Percentiles rank a stretch among this genome's conserved stretches.
Conservation (phyloP, 768 basidiomycete genomes). For the Rhodotorula toruloides region DNA sequence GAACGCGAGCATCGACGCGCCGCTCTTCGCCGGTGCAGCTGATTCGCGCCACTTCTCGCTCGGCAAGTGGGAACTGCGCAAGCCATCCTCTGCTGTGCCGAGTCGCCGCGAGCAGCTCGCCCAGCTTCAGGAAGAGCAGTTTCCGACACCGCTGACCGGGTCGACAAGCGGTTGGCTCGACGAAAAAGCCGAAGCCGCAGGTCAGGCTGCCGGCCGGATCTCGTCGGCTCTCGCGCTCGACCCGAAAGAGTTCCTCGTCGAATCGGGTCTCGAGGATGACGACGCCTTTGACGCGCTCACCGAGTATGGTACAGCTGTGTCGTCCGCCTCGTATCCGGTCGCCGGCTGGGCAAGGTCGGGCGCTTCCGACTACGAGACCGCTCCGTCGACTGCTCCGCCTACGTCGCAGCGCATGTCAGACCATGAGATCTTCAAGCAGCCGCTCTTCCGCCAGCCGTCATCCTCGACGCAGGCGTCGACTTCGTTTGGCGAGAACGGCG, state of each 20-base stretch:
- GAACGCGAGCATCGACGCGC: too few species aligned
- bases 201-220: not conserved
- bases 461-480: not conserved
- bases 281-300: not conserved
- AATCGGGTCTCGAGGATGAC: conserved; percentile 2
- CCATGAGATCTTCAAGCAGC: not conserved
- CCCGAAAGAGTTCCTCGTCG: conserved; percentile 20
- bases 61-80: conserved; percentile 29
- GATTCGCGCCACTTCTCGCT: conserved; percentile 27
- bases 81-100: conserved; percentile 1
- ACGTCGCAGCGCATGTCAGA: not conserved
- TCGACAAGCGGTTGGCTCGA: conserved; percentile 11
- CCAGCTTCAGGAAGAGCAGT: conserved; percentile 5
- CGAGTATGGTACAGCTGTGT: not conserved
- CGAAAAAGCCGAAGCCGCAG: not conserved
- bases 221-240: conserved; percentile 12
- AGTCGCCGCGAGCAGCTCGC: conserved; percentile 11
- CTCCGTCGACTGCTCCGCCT: not conserved
- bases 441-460: conserved; percentile 2
- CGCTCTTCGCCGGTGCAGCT: conserved; percentile 23
- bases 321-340: not conserved
- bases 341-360: not conserved
- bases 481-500: not conserved
- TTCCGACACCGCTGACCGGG: too few species aligned
- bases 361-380: not conserved